Conservation (phyloP, 805 yeast species). For the Middelhovenomyces tepae region DNA sequence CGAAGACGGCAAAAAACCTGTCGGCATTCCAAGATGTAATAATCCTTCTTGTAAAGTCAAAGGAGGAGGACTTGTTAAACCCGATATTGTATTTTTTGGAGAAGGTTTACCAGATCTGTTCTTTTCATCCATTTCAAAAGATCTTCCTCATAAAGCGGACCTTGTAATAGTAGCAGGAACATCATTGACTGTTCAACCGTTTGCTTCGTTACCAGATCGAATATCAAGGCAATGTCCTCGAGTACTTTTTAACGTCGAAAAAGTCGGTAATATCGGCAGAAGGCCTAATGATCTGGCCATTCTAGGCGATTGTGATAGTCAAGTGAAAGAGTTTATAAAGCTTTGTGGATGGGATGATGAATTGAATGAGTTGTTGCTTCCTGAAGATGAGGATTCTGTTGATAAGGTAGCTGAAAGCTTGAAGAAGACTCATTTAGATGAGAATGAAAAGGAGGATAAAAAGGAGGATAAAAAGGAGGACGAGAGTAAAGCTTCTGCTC, state of each 20-base stretch:
- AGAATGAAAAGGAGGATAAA: background rate
- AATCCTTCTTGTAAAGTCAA: slow-evolving; percentile 12
- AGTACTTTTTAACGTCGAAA: slow-evolving; percentile 63
- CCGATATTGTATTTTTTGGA: slow-evolving; percentile 92
- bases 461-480: slow-evolving; percentile 3
- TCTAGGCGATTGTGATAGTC: slow-evolving; percentile 57
- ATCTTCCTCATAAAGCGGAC: slow-evolving; percentile 42
- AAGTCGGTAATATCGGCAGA: slow-evolving; percentile 58
- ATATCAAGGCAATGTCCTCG: slow-evolving; percentile 45
- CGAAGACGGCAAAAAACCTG: slow-evolving; percentile 13
- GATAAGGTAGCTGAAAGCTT: slow-evolving; percentile 16
- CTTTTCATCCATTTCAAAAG: slow-evolving; percentile 59
- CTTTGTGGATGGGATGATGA: slow-evolving; percentile 52
- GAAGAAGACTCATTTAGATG: slow-evolving; percentile 2
- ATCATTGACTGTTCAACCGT: slow-evolving; percentile 81
- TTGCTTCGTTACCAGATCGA: slow-evolving; percentile 62
- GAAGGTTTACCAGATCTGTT: slow-evolving; percentile 70
- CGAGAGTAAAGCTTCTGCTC: slow-evolving; percentile 2
- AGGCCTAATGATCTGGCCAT: slow-evolving; percentile 54
- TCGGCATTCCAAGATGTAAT: slow-evolving; percentile 38
- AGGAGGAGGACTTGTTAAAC: slow-evolving; percentile 77
- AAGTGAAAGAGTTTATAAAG: slow-evolving; percentile 45
- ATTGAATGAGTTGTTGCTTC: slow-evolving; percentile 15
- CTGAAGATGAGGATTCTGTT: slow-evolving; percentile 12
- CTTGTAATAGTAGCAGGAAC: slow-evolving; percentile 88